Percentiles rank a stretch among this genome's conserved stretches.
These are phyloP conservation scores for Apophysomyces sp. DNA, from an alignment of 371 early-diverging fungal genomes.

Conservation along the genomic window DNA sequence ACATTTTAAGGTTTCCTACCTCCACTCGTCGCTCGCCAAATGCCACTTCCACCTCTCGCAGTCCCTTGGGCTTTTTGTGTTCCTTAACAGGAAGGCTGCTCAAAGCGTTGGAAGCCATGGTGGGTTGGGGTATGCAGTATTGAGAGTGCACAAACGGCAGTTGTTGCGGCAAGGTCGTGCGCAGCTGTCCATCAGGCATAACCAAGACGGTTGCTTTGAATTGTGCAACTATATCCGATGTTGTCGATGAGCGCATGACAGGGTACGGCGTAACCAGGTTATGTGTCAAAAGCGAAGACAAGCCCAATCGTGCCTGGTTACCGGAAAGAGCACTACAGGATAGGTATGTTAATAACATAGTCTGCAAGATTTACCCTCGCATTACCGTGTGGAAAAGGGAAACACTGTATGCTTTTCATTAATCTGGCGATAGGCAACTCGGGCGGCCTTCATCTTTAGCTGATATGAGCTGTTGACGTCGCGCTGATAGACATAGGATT, in stretches of 20 bases:
- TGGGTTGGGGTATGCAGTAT: slow-evolving; percentile 54
- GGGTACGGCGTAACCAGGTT: slow-evolving; percentile 75
- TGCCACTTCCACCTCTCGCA: slow-evolving; percentile 17
- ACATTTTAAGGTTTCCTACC: slow-evolving; percentile 10
- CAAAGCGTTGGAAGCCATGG: slow-evolving; percentile 42
- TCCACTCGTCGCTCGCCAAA: slow-evolving; percentile 41
- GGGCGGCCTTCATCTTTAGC: slow-evolving; percentile 86
- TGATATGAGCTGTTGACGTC: slow-evolving; percentile 77
- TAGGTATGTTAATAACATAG: neutral
- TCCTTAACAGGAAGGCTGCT: slow-evolving; percentile 15
- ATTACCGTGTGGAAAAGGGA: slow-evolving; percentile 76
- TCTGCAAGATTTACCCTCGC: neutral
- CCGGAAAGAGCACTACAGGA: slow-evolving; percentile 61
- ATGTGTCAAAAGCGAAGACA: slow-evolving; percentile 78
- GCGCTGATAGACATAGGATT: slow-evolving; percentile 84
- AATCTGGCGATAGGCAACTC: slow-evolving; percentile 73
- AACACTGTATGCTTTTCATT: slow-evolving; percentile 74
- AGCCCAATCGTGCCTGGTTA: slow-evolving; percentile 83
- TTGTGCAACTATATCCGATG: slow-evolving; percentile 75
- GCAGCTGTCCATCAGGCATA: slow-evolving; percentile 69
- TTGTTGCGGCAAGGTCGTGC: slow-evolving; percentile 60
- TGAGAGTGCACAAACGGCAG: slow-evolving; percentile 77
- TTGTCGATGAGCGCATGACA: slow-evolving; percentile 65
- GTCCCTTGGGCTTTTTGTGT: slow-evolving; percentile 5
- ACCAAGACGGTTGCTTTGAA: slow-evolving; percentile 87